phyloP scores from a whole-genome alignment of 768 basidiomycete species.

The Sarcodon sp. region DNA sequence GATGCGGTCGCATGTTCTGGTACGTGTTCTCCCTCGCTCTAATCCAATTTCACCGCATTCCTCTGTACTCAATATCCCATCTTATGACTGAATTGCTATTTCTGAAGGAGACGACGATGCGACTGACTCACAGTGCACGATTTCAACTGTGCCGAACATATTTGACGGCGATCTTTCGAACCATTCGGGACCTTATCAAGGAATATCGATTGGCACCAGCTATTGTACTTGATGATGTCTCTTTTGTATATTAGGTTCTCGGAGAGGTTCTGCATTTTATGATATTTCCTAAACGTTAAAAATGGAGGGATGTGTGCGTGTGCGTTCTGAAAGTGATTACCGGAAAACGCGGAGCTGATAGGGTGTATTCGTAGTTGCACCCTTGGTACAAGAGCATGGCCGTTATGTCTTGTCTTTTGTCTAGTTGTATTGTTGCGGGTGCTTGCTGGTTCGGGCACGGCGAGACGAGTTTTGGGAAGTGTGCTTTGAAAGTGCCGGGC shows the following conservation, averaged over 20 bases:
- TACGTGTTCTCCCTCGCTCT: constrained; percentile 2
- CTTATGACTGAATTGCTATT: constrained; percentile 14
- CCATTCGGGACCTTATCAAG: constrained; percentile 47
- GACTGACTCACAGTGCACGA: constrained; percentile 38
- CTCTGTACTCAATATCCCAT: background rate
- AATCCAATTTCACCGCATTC: background rate
- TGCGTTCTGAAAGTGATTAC: no score
- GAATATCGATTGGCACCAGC: constrained; percentile 40
- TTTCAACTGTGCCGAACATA: constrained; percentile 40
- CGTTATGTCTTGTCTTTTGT: no score
- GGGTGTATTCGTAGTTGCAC: no score
- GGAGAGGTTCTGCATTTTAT: no score
- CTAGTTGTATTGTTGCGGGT: no score
- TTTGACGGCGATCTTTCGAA: constrained; percentile 33
- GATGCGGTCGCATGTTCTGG: constrained; percentile 29
- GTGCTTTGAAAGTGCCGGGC: no score
- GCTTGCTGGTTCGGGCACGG: no score
- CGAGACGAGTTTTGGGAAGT: no score
- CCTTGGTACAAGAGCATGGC: no score
- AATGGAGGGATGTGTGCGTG: no score
- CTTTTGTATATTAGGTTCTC: background rate
- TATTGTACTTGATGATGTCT: constrained; percentile 14
- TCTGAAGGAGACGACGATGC: constrained; percentile 31
- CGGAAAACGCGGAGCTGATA: no score
- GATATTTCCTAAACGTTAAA: no score